Evolutionary conservation across 345 rosid genomes (phyloP).

Genomic region (Brassica carinata): DNA sequence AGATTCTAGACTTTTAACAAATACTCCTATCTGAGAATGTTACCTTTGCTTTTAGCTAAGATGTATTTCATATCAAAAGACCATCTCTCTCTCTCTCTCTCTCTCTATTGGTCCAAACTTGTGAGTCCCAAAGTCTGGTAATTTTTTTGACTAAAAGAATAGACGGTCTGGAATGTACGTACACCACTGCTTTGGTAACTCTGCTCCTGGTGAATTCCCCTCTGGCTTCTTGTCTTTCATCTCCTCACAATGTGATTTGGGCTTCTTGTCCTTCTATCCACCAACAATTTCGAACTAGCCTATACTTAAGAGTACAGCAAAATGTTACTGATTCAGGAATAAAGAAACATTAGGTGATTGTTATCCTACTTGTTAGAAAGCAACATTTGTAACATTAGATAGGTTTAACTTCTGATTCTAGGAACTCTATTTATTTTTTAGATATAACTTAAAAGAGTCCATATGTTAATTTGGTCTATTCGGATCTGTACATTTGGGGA

Average conservation of each 20-base stretch:
- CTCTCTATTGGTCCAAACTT: no score
- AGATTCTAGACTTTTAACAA: no score
- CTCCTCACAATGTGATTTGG: slow-evolving; percentile 33
- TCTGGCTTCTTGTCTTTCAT: slow-evolving; percentile 35
- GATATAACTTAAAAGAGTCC: not conserved
- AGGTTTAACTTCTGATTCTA: not conserved
- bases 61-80: no score
- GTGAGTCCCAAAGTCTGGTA: no score
- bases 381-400: not conserved
- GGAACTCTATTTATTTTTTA: not conserved
- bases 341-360: not conserved
- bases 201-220: slow-evolving; percentile 36
- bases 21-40: no score
- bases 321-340: not conserved
- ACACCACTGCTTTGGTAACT: slow-evolving; percentile 35
- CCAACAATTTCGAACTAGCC: not conserved
- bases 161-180: not conserved
- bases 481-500: not conserved
- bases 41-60: no score
- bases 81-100: no score
- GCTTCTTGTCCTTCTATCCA: not conserved
- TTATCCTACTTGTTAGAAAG: not conserved
- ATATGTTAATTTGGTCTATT: not conserved
- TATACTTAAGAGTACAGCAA: not conserved
- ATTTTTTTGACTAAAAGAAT: no score